Conservation (phyloP, 1,139 yeast genomes). For the Diutina ranongensis region DNA sequence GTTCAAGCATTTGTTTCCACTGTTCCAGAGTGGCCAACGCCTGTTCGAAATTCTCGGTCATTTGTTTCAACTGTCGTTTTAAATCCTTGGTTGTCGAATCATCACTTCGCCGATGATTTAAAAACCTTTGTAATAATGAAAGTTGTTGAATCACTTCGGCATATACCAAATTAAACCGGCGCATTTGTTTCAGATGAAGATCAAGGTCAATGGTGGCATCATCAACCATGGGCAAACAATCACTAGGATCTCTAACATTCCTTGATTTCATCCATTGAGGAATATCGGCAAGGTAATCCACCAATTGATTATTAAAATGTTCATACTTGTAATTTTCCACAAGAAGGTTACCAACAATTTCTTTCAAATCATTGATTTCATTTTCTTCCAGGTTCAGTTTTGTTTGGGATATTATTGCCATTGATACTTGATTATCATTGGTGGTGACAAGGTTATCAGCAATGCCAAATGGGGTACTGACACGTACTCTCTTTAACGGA, state of each 20-base stretch:
- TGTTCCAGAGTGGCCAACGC: conserved; percentile 1
- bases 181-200: conserved; percentile 1
- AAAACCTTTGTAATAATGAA: background rate
- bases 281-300: background rate
- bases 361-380: background rate
- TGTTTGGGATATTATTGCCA: background rate
- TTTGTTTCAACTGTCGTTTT: background rate
- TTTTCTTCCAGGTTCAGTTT: background rate
- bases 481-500: background rate
- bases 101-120: background rate
- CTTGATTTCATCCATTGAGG: background rate
- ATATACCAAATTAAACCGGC: background rate
- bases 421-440: background rate
- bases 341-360: background rate
- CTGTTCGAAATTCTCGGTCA: background rate
- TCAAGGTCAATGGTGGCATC: background rate
- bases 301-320: background rate
- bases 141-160: background rate
- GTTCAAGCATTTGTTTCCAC: background rate
- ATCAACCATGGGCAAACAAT: background rate
- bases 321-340: background rate
- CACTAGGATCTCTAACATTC: background rate
- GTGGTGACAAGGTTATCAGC: background rate
- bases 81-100: background rate
- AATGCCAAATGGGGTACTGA: background rate